Evolutionary conservation across 2,329 filamentous ascomycete species (phyloP).

Genomic region (Fusarium pseudocircinatum): DNA sequence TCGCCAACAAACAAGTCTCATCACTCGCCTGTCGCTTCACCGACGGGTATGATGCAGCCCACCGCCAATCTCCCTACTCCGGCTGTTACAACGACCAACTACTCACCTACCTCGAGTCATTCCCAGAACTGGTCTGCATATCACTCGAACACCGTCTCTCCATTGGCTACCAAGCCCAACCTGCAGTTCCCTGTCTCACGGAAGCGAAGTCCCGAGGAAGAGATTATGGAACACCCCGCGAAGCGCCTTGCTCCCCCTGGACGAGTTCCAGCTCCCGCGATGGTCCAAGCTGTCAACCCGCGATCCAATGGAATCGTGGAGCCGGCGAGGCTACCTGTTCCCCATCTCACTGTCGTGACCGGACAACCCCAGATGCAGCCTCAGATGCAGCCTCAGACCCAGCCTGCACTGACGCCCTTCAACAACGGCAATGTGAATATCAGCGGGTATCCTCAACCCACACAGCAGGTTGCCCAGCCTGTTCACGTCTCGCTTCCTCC

Average conservation of each 20-base stretch:
- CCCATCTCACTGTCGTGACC: constrained; percentile 75
- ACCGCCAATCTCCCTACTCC: constrained; percentile 49
- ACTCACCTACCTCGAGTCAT: constrained; percentile 53
- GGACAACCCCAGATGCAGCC: constrained; percentile 43
- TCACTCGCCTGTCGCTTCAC: constrained; percentile 61
- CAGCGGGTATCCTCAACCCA: constrained; percentile 50
- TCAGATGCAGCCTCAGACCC: constrained; percentile 19
- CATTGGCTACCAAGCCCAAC: constrained; percentile 59
- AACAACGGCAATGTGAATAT: constrained; percentile 46
- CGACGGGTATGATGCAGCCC: constrained; percentile 51
- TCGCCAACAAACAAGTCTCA: constrained; percentile 53
- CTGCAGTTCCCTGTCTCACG: constrained; percentile 53
- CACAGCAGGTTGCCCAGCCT: constrained; percentile 44
- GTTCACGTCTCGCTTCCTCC: constrained; percentile 67
- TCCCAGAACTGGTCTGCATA: constrained; percentile 53
- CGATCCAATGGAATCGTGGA: constrained; percentile 40
- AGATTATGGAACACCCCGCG: constrained; percentile 62
- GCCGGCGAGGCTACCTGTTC: constrained; percentile 68
- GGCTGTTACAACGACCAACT: constrained; percentile 43
- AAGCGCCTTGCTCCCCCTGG: constrained; percentile 56
- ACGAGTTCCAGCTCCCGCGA: constrained; percentile 28
- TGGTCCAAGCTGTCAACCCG: constrained; percentile 23
- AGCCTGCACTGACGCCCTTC: constrained; percentile 42
- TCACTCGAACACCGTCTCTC: constrained; percentile 56
- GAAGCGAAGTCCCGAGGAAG: constrained; percentile 63